phyloP scores from a whole-genome alignment of 805 yeast genomes.

The Ogataea pignaliae region DNA sequence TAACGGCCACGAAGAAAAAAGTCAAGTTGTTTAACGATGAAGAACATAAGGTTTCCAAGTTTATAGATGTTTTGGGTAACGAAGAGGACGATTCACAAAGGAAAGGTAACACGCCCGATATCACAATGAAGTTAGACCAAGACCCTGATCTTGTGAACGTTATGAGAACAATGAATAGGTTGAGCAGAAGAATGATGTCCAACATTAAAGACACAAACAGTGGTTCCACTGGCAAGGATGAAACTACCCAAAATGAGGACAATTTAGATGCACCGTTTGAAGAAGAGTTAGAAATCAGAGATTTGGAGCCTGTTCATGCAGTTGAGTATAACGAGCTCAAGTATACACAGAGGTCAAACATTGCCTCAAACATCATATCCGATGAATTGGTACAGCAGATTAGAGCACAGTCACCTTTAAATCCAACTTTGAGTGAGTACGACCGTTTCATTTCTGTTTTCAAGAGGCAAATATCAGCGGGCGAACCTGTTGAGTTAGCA shows the following conservation, averaged over 20 bases:
- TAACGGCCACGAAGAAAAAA: constrained; percentile 26
- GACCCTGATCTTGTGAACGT: constrained; percentile 69
- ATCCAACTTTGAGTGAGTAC: constrained; percentile 23
- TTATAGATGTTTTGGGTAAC: constrained; percentile 78
- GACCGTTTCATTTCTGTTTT: constrained; percentile 20
- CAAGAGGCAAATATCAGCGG: constrained; percentile 18
- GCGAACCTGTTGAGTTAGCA: constrained; percentile 20
- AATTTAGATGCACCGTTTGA: constrained; percentile 34
- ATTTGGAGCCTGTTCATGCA: constrained; percentile 43
- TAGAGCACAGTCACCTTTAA: constrained; percentile 23
- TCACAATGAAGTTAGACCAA: constrained; percentile 72
- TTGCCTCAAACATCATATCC: constrained; percentile 23
- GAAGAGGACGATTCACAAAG: constrained; percentile 72
- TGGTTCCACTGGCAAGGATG: background rate
- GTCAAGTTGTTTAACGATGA: constrained; percentile 32
- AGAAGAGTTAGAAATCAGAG: constrained; percentile 46
- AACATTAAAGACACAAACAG: constrained; percentile 37
- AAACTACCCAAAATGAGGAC: constrained; percentile 29
- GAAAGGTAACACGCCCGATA: constrained; percentile 78
- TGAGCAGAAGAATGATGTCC: constrained; percentile 76
- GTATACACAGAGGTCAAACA: constrained; percentile 26
- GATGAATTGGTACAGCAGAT: constrained; percentile 14
- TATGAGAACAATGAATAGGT: constrained; percentile 81
- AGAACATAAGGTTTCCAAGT: constrained; percentile 54
- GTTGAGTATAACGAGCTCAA: constrained; percentile 51